Base-by-base conservation (phyloP, 768 basidiomycete genomes). In the Nidularia pulvinata region DNA sequence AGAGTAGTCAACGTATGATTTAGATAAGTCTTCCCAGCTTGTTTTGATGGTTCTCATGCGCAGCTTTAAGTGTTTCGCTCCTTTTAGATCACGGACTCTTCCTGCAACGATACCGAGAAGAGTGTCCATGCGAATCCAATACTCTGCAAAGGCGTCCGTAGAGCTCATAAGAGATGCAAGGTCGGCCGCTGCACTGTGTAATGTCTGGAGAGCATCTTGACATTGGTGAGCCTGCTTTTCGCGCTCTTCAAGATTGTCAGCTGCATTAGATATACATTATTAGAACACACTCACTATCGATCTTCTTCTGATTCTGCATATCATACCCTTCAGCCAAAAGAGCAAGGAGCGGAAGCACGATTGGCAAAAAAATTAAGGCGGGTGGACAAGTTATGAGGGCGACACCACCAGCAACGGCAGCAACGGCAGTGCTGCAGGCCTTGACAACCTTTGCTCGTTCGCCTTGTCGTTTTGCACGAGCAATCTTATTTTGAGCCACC, bases 291-390 rank as follows among this genome's bases (percentile, higher is more conserved):
- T 56, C 25, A 60, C 62, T 55, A 32, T 45, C 48, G 19, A 55
- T 45, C 35, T 46, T 25, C 36, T 60, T 60, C 14, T 48, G 46
- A 11, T 36, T 48, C 0, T 49, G 45, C 6, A 57, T 50, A 39
- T 61, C 58, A 33, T 55, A 59, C 3, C 49, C 53, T 51, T 61
- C 59, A 10, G 51, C 13, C 13, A 48, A 51, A 14, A 64, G 39
- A 3, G 58, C 60, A 33, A 54, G 43, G 33, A 61, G 54, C 1
- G 62, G 57, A 33, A 64, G 52, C 10, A 45, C 54, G 7, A 61
- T 48, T 0, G 60, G 60, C 7, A 64, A 30, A n/a, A 61, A 44
- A 30, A 61, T 30, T 6, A 64, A 11, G 3, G 58, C 36, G 5
- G 62, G 62, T 3, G 62, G 62, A 5, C 59, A 60, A 7, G 33